phyloP scores from a whole-genome alignment of 108 stramenopile species.

The Seminavis robusta region DNA sequence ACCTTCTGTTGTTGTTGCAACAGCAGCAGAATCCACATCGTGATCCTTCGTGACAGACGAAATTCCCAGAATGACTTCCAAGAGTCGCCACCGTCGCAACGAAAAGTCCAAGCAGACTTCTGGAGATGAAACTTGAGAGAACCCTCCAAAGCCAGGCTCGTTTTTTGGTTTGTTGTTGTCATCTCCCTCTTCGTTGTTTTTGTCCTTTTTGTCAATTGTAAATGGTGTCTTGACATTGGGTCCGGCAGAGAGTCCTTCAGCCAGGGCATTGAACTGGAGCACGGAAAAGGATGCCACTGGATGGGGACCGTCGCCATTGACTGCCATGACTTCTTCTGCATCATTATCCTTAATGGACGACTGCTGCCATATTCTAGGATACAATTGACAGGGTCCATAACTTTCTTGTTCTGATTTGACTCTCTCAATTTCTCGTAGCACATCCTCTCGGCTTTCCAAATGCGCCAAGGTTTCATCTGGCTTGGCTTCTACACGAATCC shows the following conservation, averaged over 20 bases:
- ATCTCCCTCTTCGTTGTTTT: not conserved
- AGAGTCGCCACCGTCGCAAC: conserved; percentile 43
- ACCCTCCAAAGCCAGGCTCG: conserved; percentile 35
- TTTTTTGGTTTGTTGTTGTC: not conserved
- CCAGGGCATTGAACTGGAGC: conserved; percentile 46
- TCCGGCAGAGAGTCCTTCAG: conserved; percentile 40
- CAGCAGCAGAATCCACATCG: not conserved
- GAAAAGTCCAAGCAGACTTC: conserved; percentile 36
- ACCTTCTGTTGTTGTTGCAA: not conserved
- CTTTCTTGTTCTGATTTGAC: conserved; percentile 4
- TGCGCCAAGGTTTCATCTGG: not conserved
- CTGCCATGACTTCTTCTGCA: not conserved
- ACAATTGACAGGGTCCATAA: not conserved
- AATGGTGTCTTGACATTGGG: conserved; percentile 32
- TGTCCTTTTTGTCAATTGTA: not conserved
- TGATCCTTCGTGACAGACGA: not conserved
- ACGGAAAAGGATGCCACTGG: conserved; percentile 18
- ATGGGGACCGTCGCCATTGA: not conserved
- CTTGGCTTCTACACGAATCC: conserved; percentile 15
- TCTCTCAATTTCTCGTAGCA: not conserved
- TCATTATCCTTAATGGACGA: not conserved
- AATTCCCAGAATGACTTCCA: conserved; percentile 33
- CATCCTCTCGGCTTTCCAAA: not conserved
- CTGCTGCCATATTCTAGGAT: conserved; percentile 2
- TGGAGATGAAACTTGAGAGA: conserved; percentile 23